Conservation (phyloP, 352 stramenopile species). For the Phytopythium montanum region DNA sequence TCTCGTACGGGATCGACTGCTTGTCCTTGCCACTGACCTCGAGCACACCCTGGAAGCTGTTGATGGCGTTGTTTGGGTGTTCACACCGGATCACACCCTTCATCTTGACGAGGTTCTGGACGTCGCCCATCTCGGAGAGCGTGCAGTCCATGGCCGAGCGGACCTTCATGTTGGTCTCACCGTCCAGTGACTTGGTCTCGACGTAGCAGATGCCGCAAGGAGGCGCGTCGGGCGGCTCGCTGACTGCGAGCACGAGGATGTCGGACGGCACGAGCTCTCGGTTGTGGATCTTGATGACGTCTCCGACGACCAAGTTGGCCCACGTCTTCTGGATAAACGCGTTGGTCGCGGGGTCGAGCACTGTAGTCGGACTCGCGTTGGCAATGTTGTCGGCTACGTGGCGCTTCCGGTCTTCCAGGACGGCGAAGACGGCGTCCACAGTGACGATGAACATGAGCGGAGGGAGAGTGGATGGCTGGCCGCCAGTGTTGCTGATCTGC, state of each 20-base stretch:
- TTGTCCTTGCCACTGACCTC: constrained; percentile 45
- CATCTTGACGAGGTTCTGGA: constrained; percentile 43
- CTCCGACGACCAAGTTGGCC: constrained; percentile 83
- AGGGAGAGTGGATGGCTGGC: constrained; percentile 82
- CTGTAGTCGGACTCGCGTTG: constrained; percentile 65
- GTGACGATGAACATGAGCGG: constrained; percentile 90
- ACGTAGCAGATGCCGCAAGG: constrained; percentile 85
- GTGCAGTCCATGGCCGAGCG: constrained; percentile 76
- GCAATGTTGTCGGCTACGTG: constrained; percentile 80
- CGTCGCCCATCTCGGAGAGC: constrained; percentile 38
- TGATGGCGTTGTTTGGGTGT: constrained; percentile 87
- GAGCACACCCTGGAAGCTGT: constrained; percentile 89
- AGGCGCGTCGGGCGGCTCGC: constrained; percentile 47
- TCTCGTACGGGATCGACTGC: constrained; percentile 72
- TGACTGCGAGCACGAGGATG: constrained; percentile 78
- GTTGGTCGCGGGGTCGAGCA: constrained; percentile 42
- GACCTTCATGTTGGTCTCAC: constrained; percentile 93
- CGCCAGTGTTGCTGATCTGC: constrained; percentile 88
- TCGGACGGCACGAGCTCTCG: constrained; percentile 83
- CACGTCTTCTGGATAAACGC: constrained; percentile 60
- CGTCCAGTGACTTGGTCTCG: constrained; percentile 90
- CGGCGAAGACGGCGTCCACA: constrained; percentile 85
- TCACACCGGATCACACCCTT: constrained; percentile 69
- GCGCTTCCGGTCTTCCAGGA: constrained; percentile 86
- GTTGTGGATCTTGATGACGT: constrained; percentile 79